Conservation (phyloP, 768 basidiomycete genomes). For the Pulveroboletus sp. region DNA sequence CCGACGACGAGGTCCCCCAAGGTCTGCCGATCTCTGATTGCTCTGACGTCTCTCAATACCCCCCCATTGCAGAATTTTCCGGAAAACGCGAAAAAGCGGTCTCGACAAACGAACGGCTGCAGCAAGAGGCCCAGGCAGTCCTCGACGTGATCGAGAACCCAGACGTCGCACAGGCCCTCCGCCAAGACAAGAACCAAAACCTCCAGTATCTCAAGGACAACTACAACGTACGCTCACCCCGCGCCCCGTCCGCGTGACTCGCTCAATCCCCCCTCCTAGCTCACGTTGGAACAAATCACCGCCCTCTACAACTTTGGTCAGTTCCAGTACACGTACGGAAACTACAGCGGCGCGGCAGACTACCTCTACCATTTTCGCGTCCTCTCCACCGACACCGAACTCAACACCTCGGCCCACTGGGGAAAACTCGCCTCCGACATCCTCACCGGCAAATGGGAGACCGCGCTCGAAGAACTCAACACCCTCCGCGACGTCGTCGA, state of each 20-base stretch:
- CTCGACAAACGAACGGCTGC: constrained; percentile 76
- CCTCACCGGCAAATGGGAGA: constrained; percentile 90
- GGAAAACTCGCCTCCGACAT: constrained; percentile 97
- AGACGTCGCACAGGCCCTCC: constrained; percentile 88
- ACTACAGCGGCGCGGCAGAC: constrained; percentile 94
- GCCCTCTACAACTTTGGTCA: constrained; percentile 97
- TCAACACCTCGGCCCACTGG: constrained; percentile 97
- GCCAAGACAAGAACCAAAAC: constrained; percentile 97
- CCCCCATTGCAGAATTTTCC: constrained; percentile 62
- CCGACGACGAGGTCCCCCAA: constrained; percentile 62
- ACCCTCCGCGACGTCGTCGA: constrained; percentile 92
- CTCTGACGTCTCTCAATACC: neutral
- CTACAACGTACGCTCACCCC: constrained; percentile 62
- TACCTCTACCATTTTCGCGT: constrained; percentile 99
- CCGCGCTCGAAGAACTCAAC: constrained; percentile 93
- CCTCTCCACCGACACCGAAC: constrained; percentile 87
- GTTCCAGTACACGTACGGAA: constrained; percentile 98
- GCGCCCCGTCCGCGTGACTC: neutral
- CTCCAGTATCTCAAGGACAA: constrained; percentile 90
- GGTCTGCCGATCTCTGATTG: constrained; percentile 42
- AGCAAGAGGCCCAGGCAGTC: constrained; percentile 89
- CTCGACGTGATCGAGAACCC: constrained; percentile 96
- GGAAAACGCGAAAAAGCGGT: constrained; percentile 79
- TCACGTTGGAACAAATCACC: constrained; percentile 92
- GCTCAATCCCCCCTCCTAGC: constrained; percentile 43